Percentiles rank a stretch among this genome's conserved stretches.
Evolutionary conservation across 2,329 filamentous ascomycete genomes (phyloP).

Genomic region (Colletotrichum sp.): DNA sequence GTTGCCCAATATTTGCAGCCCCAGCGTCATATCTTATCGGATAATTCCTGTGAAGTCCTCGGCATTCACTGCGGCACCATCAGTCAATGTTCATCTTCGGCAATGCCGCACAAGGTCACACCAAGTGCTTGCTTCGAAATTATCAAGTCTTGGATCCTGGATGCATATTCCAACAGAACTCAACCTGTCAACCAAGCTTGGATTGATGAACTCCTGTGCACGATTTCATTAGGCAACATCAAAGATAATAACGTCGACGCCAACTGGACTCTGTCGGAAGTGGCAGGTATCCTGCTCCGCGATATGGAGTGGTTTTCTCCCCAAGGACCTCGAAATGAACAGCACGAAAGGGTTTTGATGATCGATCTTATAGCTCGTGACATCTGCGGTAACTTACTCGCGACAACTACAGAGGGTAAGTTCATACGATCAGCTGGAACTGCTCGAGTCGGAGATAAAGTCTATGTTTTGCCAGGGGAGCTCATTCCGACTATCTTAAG

Average conservation of each 20-base stretch:
- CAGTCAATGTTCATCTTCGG: not conserved
- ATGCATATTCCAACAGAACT: accelerated
- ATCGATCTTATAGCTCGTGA: accelerated
- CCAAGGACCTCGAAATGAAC: accelerated
- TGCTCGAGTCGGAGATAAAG: accelerated
- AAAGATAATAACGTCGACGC: accelerated
- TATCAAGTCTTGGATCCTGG: not conserved
- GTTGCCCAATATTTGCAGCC: accelerated
- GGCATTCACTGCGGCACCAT: accelerated
- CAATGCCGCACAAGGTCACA: accelerated
- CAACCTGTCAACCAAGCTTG: accelerated
- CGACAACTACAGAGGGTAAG: accelerated
- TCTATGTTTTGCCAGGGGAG: accelerated
- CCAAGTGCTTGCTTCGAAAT: accelerated
- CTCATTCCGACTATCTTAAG: accelerated
- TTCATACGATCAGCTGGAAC: accelerated
- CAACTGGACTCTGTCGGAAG: accelerated
- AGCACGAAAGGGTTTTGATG: accelerated
- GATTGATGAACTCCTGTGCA: accelerated
- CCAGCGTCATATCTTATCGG: accelerated
- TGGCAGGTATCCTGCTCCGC: not conserved
- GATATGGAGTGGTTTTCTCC: not conserved
- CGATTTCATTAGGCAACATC: not conserved
- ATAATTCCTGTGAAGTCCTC: not conserved
- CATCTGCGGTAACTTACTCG: not conserved